A percentile compares a stretch with the other conserved stretches of the same genome.
phyloP scores from a whole-genome alignment of 2,329 filamentous ascomycete genomes.

The Aspergillus sp. region DNA sequence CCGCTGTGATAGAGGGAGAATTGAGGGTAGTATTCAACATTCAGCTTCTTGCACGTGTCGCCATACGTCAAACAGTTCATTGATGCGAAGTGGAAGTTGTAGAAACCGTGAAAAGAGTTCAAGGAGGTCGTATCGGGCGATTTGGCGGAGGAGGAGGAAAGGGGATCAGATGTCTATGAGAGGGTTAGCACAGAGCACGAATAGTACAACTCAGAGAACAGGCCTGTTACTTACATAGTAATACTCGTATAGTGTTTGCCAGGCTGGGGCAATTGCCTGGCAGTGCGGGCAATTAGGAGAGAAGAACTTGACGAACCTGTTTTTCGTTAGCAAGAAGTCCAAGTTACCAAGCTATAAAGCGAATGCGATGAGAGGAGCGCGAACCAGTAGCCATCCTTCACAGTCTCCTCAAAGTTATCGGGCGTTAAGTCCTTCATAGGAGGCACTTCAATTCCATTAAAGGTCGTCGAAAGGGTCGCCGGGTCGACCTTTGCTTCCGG shows the following conservation, averaged over 20 bases:
- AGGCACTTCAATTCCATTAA: slow-evolving; percentile 53
- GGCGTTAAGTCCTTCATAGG: slow-evolving; percentile 48
- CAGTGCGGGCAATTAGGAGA: slow-evolving; percentile 66
- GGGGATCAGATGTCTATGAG: slow-evolving; percentile 70
- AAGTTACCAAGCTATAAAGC: neutral
- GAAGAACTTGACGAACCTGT: slow-evolving; percentile 53
- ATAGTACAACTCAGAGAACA: slow-evolving; percentile 5
- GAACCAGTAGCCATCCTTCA: slow-evolving; percentile 53
- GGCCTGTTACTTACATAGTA: slow-evolving; percentile 56
- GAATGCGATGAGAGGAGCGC: slow-evolving; percentile 9
- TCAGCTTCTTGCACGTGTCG: slow-evolving; percentile 69
- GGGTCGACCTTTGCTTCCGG: slow-evolving; percentile 14
- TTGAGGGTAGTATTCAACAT: slow-evolving; percentile 70
- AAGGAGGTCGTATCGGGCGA: slow-evolving; percentile 51
- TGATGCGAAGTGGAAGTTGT: slow-evolving; percentile 83
- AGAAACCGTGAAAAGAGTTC: slow-evolving; percentile 74
- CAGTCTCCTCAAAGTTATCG: slow-evolving; percentile 47
- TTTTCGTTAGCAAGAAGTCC: slow-evolving; percentile 13
- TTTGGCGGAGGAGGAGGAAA: slow-evolving; percentile 50
- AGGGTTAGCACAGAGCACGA: slow-evolving; percentile 19
- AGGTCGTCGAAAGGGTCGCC: slow-evolving; percentile 38
- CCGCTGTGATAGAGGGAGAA: slow-evolving; percentile 80
- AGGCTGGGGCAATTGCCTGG: slow-evolving; percentile 73
- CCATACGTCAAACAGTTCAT: slow-evolving; percentile 83
- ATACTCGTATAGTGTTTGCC: slow-evolving; percentile 91